phyloP scores from a whole-genome alignment of 192 early-diverging fungal species.

The Phycomyces nitens region DNA sequence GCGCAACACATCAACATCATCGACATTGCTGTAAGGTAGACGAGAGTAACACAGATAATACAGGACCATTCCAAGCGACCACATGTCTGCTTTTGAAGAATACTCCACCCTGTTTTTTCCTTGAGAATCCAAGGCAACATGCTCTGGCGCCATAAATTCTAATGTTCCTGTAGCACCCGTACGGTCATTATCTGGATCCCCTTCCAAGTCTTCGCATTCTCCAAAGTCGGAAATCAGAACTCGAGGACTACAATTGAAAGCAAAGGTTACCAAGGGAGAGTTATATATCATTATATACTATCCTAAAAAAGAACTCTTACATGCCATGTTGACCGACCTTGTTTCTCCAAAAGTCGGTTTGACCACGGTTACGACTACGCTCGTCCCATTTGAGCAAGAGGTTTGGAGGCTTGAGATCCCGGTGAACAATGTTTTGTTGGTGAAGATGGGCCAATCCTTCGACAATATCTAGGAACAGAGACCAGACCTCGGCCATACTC shows the following conservation, averaged over 20 bases:
- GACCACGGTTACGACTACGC: conserved; percentile 1
- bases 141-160: conserved; percentile 91
- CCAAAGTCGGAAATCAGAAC: conserved; percentile 96
- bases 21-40: conserved; percentile 79
- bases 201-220: conserved; percentile 87
- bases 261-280: neutral
- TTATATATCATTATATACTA: neutral
- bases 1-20: conserved; percentile 85
- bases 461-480: conserved; percentile 88
- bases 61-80: conserved; percentile 91
- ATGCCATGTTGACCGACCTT: neutral
- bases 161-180: conserved; percentile 94
- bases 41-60: conserved; percentile 87
- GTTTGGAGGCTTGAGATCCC: conserved; percentile 94
- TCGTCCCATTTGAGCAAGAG: conserved; percentile 74
- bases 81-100: conserved; percentile 88
- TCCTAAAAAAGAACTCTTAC: conserved; percentile 1
- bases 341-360: neutral
- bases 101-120: conserved; percentile 77
- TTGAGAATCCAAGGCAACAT: conserved; percentile 38
- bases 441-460: conserved; percentile 89
- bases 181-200: conserved; percentile 58
- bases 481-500: conserved; percentile 71
- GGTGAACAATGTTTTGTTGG: conserved; percentile 83
- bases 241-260: conserved; percentile 54